phyloP scores from a whole-genome alignment of 495 filamentous ascomycete species.

The Cryomyces antarcticus region DNA sequence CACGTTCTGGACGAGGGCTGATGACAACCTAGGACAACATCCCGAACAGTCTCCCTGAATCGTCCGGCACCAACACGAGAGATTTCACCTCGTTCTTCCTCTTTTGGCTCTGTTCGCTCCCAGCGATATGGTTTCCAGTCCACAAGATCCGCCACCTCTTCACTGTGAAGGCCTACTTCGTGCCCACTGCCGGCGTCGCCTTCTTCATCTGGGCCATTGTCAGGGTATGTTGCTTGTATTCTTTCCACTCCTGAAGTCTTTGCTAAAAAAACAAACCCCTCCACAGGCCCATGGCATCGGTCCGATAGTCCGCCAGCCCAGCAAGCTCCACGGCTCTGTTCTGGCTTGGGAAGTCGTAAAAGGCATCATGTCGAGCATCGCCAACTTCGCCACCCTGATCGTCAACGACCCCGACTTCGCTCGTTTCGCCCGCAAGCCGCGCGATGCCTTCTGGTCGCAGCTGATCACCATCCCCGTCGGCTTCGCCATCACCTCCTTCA shows the following conservation, averaged over 20 bases:
- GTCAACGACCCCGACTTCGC: slow-evolving; percentile 66
- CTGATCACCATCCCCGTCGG: slow-evolving; percentile 68
- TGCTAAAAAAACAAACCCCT: too few relatives aligned
- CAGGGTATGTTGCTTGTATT: slow-evolving; percentile 13
- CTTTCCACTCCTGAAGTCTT: too few relatives aligned
- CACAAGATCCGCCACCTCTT: slow-evolving; percentile 70
- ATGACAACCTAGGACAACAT: slow-evolving; percentile 20
- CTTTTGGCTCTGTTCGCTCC: slow-evolving; percentile 28
- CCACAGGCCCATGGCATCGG: slow-evolving; percentile 51
- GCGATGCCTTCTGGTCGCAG: slow-evolving; percentile 77
- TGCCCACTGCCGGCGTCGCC: slow-evolving; percentile 61
- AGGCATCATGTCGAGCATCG: slow-evolving; percentile 73
- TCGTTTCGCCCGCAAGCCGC: slow-evolving; percentile 63
- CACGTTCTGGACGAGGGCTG: not conserved
- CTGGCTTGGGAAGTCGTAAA: slow-evolving; percentile 68
- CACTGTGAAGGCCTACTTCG: slow-evolving; percentile 74
- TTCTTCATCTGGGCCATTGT: slow-evolving; percentile 86
- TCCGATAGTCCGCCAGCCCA: slow-evolving; percentile 58
- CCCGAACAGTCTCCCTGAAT: slow-evolving; percentile 42
- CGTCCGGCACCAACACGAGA: slow-evolving; percentile 52
- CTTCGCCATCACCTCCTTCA: slow-evolving; percentile 78
- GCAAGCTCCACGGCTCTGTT: slow-evolving; percentile 40
- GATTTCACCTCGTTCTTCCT: slow-evolving; percentile 36
- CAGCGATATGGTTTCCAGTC: slow-evolving; percentile 51
- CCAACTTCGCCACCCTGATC: slow-evolving; percentile 69